phyloP scores from a whole-genome alignment of 2,329 filamentous ascomycete genomes.

The Trichoderma harzianum region DNA sequence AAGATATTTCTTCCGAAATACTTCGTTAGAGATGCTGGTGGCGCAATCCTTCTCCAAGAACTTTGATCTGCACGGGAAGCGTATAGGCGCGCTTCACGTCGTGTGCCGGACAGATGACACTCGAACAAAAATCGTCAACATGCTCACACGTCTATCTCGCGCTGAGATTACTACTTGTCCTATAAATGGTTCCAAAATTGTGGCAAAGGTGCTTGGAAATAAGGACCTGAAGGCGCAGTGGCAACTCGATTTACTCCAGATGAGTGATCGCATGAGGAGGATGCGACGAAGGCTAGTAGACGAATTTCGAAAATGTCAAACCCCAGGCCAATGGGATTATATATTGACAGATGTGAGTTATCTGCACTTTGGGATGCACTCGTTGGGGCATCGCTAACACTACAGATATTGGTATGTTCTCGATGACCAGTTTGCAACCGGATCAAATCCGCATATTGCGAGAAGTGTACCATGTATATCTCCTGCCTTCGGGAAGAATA shows the following conservation, averaged over 20 bases:
- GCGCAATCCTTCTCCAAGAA: background rate
- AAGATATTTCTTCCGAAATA: background rate
- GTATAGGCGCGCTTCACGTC: background rate
- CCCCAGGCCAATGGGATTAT: background rate
- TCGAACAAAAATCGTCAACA: background rate
- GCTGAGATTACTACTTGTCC: background rate
- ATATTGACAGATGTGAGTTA: background rate
- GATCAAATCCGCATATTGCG: background rate
- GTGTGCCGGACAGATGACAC: background rate
- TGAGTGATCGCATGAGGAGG: background rate
- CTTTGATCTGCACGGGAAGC: background rate
- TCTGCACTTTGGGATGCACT: background rate
- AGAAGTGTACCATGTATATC: background rate
- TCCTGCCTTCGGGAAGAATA: background rate
- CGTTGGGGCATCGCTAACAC: background rate
- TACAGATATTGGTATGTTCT: background rate
- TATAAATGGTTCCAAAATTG: background rate
- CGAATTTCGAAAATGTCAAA: background rate
- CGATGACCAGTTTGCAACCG: background rate
- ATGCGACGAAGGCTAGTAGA: background rate
- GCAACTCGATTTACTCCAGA: background rate
- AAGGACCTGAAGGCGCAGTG: background rate
- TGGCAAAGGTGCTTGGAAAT: background rate
- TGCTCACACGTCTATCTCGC: background rate
- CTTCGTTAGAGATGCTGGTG: background rate